These are phyloP conservation scores for Trypanosoma rangeli DNA, from an alignment of 208 protist genomes.

Conservation along the genomic window DNA sequence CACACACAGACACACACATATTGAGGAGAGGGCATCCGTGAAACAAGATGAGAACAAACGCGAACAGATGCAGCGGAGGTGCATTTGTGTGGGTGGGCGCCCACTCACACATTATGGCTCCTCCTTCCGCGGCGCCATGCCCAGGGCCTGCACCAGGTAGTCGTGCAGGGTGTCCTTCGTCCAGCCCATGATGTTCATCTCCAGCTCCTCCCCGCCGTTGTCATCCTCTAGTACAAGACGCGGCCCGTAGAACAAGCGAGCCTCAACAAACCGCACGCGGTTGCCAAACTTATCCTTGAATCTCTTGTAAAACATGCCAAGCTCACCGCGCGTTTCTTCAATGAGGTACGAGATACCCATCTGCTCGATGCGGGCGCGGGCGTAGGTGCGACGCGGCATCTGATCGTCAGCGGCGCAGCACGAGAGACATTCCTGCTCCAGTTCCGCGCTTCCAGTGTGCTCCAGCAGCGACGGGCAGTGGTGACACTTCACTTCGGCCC, in stretches of 20 bases:
- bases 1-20: neutral
- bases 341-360: neutral
- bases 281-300: constrained; percentile 22
- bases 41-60: constrained; percentile 6
- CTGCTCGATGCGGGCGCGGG: constrained; percentile 21
- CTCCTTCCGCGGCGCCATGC: neutral
- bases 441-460: constrained; percentile 33
- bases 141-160: constrained; percentile 25
- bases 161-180: constrained; percentile 28
- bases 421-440: constrained; percentile 50
- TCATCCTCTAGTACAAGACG: constrained; percentile 15
- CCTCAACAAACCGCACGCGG: constrained; percentile 6
- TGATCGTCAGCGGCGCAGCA: constrained; percentile 39
- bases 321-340: constrained; percentile 12
- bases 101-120: neutral
- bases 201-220: constrained; percentile 21
- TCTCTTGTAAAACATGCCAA: constrained; percentile 20
- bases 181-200: constrained; percentile 34
- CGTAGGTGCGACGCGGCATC: constrained; percentile 1
- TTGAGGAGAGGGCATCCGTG: neutral
- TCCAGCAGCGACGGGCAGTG: constrained; percentile 43
- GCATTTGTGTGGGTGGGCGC: constrained; percentile 6
- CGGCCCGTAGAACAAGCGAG: neutral
- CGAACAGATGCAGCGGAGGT: constrained; percentile 5
- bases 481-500: constrained; percentile 29